phyloP scores from a whole-genome alignment of 164 flowering plant species.

The Vitis amurensis region DNA sequence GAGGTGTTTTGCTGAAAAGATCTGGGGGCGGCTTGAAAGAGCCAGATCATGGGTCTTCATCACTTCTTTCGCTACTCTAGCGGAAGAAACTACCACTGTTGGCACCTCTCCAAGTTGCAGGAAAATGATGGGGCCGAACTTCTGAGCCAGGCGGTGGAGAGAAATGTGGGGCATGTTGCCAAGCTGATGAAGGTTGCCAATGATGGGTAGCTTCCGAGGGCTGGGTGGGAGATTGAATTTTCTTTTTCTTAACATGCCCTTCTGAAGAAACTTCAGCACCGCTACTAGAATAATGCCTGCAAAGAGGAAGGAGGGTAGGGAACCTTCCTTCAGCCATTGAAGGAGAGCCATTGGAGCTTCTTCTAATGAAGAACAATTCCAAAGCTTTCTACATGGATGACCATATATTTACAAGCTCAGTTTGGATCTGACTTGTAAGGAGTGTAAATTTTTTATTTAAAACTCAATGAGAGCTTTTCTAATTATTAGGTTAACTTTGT shows the following conservation, averaged over 20 bases:
- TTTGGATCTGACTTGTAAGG: no score
- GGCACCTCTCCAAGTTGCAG: no score
- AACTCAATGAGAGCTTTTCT: no score
- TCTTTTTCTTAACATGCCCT: neutral
- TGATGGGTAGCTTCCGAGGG: constrained; percentile 1
- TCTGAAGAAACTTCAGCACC: constrained; percentile 10
- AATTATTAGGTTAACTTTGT: no score
- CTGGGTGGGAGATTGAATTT: no score
- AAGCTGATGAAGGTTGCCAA: constrained; percentile 15
- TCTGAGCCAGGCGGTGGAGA: neutral
- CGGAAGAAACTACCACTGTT: no score
- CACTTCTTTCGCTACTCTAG: no score
- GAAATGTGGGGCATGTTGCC: neutral
- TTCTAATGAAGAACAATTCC: no score
- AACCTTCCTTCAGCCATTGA: constrained; percentile 19
- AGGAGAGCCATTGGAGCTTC: constrained; percentile 23
- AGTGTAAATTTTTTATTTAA: no score
- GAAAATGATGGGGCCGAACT: neutral
- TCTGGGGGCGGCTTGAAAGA: constrained; percentile 42
- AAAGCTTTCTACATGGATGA: no score
- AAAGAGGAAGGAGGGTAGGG: constrained; percentile 18
- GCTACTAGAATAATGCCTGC: constrained; percentile 10
- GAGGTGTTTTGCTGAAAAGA: constrained; percentile 33
- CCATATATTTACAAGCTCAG: no score
- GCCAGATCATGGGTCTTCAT: constrained; percentile 35